Evolutionary conservation across 805 yeast species (phyloP), one percentile per base, ranked within the genome.

Genomic region (Pichia kluyveri): DNA sequence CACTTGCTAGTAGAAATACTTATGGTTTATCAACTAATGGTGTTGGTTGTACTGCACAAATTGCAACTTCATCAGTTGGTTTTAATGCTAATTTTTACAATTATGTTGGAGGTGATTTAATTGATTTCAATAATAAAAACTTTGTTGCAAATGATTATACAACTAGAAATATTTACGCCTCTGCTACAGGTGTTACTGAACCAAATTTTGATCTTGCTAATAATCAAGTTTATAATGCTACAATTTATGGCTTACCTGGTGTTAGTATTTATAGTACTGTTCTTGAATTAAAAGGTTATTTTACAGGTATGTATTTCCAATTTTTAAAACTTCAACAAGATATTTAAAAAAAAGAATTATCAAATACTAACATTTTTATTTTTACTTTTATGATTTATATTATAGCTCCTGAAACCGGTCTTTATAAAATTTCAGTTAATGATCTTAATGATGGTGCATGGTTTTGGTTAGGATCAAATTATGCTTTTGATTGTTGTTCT

Each of bases 401-500:
- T 40, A 40, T 40, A 41, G 67, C 70, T 14, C 45, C 54, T 5
- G 52, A 46, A 19, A 53, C 60, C n/a, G 70, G 70, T 45, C 42
- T 52, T 7, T 65, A 60, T 42, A 44, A 50, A 0, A 50, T 65
- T 38, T 32, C 43, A 14, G 47, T 62, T 14, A 37, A 40, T 8
- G 39, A 41, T 11, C 56, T 56, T 17, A 68, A 65, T 54, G 67
- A 66, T 53, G 53, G 57, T 26, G 62, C 53, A 17, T 59, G 58
- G 48, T 62, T 68, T 38, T 56, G 54, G 40, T 45, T 61, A 40
- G 67, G 67, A 38, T 61, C 60, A 9, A 56, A 53, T 44, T 59
- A 52, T 61, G 63, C 64, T 11, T 59, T 69, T 32, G 58, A 57
- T 27, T 69, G 73, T 54, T 61, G 70, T 53, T 18, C 41, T 7